A percentile compares a stretch with the other conserved stretches of the same genome.
Conservation (phyloP, 768 basidiomycete genomes). For the Ramaria sp. region DNA sequence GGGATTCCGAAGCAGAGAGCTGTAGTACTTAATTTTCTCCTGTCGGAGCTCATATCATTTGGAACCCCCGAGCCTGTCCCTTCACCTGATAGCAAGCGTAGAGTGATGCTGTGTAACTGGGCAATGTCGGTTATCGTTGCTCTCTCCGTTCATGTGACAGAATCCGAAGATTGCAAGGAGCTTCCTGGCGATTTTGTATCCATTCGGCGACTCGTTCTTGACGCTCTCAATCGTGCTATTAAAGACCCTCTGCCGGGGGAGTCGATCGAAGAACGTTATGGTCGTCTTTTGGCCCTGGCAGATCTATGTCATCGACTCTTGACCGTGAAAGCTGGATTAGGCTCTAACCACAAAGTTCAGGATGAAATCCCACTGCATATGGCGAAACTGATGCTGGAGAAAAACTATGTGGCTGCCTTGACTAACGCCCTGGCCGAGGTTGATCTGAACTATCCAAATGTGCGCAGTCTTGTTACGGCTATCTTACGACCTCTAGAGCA, state of each 20-base stretch:
- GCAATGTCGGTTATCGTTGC: slow-evolving; percentile 86
- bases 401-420: slow-evolving; percentile 83
- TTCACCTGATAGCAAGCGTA: slow-evolving; percentile 41
- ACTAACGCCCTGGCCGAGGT: slow-evolving; percentile 85
- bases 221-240: slow-evolving; percentile 76
- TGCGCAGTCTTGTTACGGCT: slow-evolving; percentile 75
- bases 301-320: slow-evolving; percentile 85
- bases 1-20: slow-evolving; percentile 44
- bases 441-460: slow-evolving; percentile 91
- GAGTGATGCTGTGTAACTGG: slow-evolving; percentile 64
- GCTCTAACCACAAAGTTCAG: slow-evolving; percentile 35
- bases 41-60: slow-evolving; percentile 75
- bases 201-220: slow-evolving; percentile 89
- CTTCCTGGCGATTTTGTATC: slow-evolving; percentile 66
- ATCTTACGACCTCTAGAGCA: slow-evolving; percentile 84
- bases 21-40: slow-evolving; percentile 66
- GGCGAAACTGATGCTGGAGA: slow-evolving; percentile 97
- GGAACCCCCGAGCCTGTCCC: slow-evolving; percentile 59
- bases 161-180: slow-evolving; percentile 61
- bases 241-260: slow-evolving; percentile 63
- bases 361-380: slow-evolving; percentile 81
- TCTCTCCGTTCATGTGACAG: slow-evolving; percentile 79
- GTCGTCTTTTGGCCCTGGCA: slow-evolving; percentile 74
- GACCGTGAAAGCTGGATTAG: slow-evolving; percentile 43
- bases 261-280: slow-evolving; percentile 62